Evolutionary conservation across 345 rosid genomes (phyloP).

Genomic region (Zanthoxylum bungeanum): DNA sequence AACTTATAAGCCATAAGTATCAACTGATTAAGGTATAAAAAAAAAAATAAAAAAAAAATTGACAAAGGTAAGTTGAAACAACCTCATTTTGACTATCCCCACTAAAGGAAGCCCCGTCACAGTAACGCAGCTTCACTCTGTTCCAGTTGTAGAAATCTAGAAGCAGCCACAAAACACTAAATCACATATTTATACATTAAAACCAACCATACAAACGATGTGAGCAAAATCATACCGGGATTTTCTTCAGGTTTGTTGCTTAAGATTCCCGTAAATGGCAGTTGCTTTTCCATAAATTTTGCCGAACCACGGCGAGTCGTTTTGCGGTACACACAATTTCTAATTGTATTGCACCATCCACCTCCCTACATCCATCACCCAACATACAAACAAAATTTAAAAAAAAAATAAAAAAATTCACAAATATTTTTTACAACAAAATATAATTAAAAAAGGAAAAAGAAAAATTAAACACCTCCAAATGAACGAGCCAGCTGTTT

Average conservation of each 20-base stretch:
- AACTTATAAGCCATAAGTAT: background rate
- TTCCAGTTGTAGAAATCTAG: slow-evolving; percentile 96
- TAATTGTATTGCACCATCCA: slow-evolving; percentile 74
- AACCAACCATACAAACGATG: background rate
- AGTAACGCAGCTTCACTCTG: slow-evolving; percentile 80
- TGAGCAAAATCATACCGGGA: slow-evolving; percentile 45
- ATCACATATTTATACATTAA: background rate
- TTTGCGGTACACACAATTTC: slow-evolving; percentile 66
- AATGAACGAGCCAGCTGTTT: slow-evolving; percentile 75
- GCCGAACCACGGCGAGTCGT: slow-evolving; percentile 84
- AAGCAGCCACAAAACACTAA: background rate
- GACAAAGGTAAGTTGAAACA: slow-evolving; percentile 1
- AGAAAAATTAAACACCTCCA: slow-evolving; percentile 52
- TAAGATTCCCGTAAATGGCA: slow-evolving; percentile 71
- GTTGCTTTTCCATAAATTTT: slow-evolving; percentile 61
- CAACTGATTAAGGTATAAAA: background rate
- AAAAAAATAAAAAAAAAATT: background rate
- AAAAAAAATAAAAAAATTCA: slow-evolving; percentile 1
- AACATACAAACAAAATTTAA: too few relatives aligned
- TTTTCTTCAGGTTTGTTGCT: slow-evolving; percentile 75
- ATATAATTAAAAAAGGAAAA: background rate
- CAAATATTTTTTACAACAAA: background rate
- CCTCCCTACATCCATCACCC: slow-evolving; percentile 62
- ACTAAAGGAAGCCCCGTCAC: slow-evolving; percentile 90
- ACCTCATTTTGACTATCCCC: slow-evolving; percentile 77